Percentiles rank a stretch among this genome's conserved stretches.
phyloP scores from a whole-genome alignment of 345 rosid genomes.

The Bretschneidera sinensis region DNA sequence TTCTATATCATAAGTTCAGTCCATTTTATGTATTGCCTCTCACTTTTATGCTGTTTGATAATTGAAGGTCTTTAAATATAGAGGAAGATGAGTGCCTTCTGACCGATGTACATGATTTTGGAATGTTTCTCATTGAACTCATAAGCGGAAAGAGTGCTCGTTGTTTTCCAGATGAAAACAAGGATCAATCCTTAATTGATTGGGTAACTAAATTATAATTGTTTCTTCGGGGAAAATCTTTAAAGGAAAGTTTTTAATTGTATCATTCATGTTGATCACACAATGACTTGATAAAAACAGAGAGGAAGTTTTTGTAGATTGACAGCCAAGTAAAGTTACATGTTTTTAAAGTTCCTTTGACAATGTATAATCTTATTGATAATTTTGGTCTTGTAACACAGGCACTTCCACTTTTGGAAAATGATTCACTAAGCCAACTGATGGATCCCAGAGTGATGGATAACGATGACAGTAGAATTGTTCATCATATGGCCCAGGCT shows the following conservation, averaged over 20 bases:
- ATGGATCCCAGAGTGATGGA: conserved; percentile 34
- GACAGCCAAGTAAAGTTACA: too few relatives aligned
- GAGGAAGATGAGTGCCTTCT: conserved; percentile 23
- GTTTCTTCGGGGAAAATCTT: too few relatives aligned
- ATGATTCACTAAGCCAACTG: conserved; percentile 14
- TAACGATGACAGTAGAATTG: conserved; percentile 15
- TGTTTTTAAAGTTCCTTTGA: too few relatives aligned
- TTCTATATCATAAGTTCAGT: too few relatives aligned
- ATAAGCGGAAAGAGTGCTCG: conserved; percentile 36
- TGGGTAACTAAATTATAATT: too few relatives aligned
- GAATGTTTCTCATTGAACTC: conserved; percentile 39
- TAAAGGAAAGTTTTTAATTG: too few relatives aligned
- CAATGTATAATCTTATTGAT: too few relatives aligned
- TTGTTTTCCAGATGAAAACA: conserved; percentile 12
- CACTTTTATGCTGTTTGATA: neutral
- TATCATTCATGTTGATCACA: too few relatives aligned
- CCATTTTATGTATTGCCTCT: too few relatives aligned
- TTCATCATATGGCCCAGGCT: conserved; percentile 31
- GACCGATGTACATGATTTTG: conserved; percentile 38
- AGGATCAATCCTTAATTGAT: conserved; percentile 24
- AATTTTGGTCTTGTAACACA: conserved; percentile 18
- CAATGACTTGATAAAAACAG: too few relatives aligned
- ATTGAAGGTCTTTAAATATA: conserved; percentile 19
- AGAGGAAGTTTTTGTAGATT: too few relatives aligned
- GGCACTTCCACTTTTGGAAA: conserved; percentile 36